Conservation (phyloP, 202 grass and related monocot genomes). For the Setaria viridis region DNA sequence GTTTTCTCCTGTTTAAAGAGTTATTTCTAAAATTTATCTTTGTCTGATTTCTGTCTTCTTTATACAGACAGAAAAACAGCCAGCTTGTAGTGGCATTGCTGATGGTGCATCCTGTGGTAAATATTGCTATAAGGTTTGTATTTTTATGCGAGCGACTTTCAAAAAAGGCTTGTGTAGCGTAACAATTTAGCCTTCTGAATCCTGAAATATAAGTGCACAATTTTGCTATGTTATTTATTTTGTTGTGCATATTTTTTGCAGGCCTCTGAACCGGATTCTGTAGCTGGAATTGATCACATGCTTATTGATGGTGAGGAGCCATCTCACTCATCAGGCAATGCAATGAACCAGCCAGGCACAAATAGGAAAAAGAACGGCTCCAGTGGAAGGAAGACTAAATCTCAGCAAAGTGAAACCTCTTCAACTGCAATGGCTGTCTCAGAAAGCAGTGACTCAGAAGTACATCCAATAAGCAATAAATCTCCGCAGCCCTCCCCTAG, state of each 20-base stretch:
- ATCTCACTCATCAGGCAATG: slow-evolving; percentile 59
- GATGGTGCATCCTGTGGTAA: slow-evolving; percentile 80
- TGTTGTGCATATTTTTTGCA: slow-evolving; percentile 55
- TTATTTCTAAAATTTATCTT: slow-evolving; percentile 48
- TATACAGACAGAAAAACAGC: slow-evolving; percentile 86
- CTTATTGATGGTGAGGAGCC: slow-evolving; percentile 56
- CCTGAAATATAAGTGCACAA: slow-evolving; percentile 34
- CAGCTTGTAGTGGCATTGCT: slow-evolving; percentile 60
- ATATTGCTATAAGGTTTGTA: slow-evolving; percentile 87
- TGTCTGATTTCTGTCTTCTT: slow-evolving; percentile 45
- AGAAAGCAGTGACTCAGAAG: slow-evolving; percentile 90
- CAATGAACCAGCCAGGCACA: slow-evolving; percentile 51
- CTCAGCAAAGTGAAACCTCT: slow-evolving; percentile 79
- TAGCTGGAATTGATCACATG: slow-evolving; percentile 47
- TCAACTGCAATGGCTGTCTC: slow-evolving; percentile 79
- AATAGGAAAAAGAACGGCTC: slow-evolving; percentile 72
- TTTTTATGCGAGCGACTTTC: slow-evolving; percentile 35
- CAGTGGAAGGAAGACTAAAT: slow-evolving; percentile 75
- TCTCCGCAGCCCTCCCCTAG: slow-evolving; percentile 57
- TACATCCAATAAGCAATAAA: slow-evolving; percentile 55
- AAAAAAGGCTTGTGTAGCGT: slow-evolving; percentile 3
- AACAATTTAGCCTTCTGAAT: slow-evolving; percentile 44
- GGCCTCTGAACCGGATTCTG: slow-evolving; percentile 61
- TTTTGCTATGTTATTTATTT: slow-evolving; percentile 26
- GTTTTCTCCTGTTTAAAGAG: slow-evolving; percentile 41